Percentiles rank a stretch among this genome's conserved stretches.
Evolutionary conservation across 2,329 filamentous ascomycete species (phyloP).

Genomic region (Cordyceps farinosa): DNA sequence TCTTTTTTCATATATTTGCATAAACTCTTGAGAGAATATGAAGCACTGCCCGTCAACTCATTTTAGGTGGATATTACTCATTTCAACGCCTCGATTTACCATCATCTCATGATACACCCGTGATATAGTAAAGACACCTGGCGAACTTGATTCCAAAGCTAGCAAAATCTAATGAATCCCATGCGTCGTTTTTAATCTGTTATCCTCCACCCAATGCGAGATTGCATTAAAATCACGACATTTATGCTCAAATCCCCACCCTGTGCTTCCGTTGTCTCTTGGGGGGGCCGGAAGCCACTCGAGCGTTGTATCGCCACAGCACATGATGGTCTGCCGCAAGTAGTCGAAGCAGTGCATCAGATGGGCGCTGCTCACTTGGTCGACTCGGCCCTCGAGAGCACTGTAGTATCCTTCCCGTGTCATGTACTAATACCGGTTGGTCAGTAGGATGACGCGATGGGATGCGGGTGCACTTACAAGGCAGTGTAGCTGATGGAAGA

Average conservation of each 20-base stretch:
- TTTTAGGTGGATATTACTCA: too few species aligned
- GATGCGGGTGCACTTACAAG: too few species aligned
- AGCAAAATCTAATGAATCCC: not conserved
- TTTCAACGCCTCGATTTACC: too few species aligned
- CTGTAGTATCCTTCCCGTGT: constrained; percentile 16
- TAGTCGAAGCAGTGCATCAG: constrained; percentile 49
- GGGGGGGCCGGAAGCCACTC: constrained; percentile 33
- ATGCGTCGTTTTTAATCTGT: constrained; percentile 13
- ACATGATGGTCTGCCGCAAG: constrained; percentile 45
- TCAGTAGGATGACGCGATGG: too few species aligned
- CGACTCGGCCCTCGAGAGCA: constrained; percentile 19
- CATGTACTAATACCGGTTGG: too few species aligned
- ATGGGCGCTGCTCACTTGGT: constrained; percentile 28
- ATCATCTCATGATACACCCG: too few species aligned
- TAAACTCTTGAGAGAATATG: too few species aligned
- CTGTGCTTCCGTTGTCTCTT: constrained; percentile 11
- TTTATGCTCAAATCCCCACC: constrained; percentile 22
- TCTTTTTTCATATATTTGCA: too few species aligned
- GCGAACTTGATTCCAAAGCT: too few species aligned
- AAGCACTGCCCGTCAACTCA: too few species aligned
- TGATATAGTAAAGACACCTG: too few species aligned
- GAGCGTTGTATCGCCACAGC: constrained; percentile 42
- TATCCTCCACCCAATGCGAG: constrained; percentile 20
- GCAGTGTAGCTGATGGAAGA: constrained; percentile 3
- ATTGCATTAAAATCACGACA: constrained; percentile 31